Conservation (phyloP, 257 asterid genomes). For the Ophiorrhiza pumila region DNA sequence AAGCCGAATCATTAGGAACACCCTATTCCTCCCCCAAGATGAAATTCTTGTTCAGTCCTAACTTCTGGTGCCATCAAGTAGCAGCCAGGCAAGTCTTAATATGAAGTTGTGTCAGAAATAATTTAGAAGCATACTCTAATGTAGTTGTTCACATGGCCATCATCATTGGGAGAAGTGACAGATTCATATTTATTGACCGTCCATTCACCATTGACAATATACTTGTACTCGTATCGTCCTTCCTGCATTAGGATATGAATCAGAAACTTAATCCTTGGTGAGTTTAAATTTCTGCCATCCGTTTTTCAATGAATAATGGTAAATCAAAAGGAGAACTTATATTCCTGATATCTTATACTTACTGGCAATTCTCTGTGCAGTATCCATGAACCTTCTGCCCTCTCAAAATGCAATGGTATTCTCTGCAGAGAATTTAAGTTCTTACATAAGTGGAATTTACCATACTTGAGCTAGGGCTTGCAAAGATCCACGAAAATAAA, state of each 20-base stretch:
- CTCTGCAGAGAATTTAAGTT: conserved; percentile 45
- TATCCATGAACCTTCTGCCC: conserved; percentile 57
- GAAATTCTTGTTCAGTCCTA: background rate
- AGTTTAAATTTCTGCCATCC: background rate
- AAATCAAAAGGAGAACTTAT: background rate
- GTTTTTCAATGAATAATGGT: background rate
- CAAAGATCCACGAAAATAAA: conserved; percentile 11
- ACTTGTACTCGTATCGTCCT: conserved; percentile 90
- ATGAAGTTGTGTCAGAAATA: background rate
- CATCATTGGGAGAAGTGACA: conserved; percentile 58
- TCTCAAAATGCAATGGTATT: conserved; percentile 53
- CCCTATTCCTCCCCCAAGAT: background rate
- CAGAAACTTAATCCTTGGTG: background rate
- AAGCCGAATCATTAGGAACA: background rate
- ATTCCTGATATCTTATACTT: conserved; percentile 24
- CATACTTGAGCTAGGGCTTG: background rate
- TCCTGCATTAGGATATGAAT: conserved; percentile 45
- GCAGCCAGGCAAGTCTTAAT: background rate
- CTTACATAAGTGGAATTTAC: conserved; percentile 8
- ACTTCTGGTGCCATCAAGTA: background rate
- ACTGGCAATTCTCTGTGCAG: conserved; percentile 71
- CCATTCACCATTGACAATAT: conserved; percentile 83
- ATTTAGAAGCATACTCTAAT: conserved; percentile 44
- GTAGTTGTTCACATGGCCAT: conserved; percentile 88
- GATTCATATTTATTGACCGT: conserved; percentile 52